Base-by-base conservation (phyloP, 139 green algal species). In the Pleodorina starrii region DNA sequence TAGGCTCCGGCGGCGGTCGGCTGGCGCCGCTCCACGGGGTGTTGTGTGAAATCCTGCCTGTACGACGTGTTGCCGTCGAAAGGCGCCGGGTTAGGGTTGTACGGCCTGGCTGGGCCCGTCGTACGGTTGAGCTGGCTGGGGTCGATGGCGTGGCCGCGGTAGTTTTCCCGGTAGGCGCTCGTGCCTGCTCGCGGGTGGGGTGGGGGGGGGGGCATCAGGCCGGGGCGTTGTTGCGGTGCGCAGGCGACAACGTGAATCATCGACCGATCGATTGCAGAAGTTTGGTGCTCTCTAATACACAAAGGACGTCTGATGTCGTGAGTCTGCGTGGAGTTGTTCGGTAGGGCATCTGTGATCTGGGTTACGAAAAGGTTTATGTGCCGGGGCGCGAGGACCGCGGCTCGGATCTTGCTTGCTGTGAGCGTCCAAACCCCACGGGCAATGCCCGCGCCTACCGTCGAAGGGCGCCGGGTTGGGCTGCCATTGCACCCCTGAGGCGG, bases 381-480 rank as follows among this genome's bases (percentile, higher is more conserved):
- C n/a, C n/a, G n/a, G n/a, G n/a, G n/a, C 32, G 11, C 35, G 63
- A 11, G 63, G 27, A 23, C 32, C 12, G 63, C 11, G 19, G 63
- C 6, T 40, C 35, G 14, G 5, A 16, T 19, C 12, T 38, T 32
- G 6, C 35, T 38, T 35, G 63, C 21, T n/a, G n/a, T n/a, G n/a
- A n/a, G n/a, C n/a, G n/a, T n/a, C n/a, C n/a, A n/a, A n/a, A n/a
- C n/a, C n/a, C n/a, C n/a, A n/a, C n/a, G n/a, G n/a, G n/a, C n/a
- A 38, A 3, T 71, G 11, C 59, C 59, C 59, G 11, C 63, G 1
- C 75, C 5, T 43, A 84, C 75, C 75, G 27, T 84, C 44, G 75
- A 84, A 84, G 27, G 75, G 77, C 35, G 77, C 77, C 50, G 77
- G 21, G 77, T 85, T 85, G 48, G 77, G 77, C 23, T 73, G 71